These are phyloP conservation scores for Posidonia australis DNA, from an alignment of 106 monocot genomes.

Conservation along the genomic window DNA sequence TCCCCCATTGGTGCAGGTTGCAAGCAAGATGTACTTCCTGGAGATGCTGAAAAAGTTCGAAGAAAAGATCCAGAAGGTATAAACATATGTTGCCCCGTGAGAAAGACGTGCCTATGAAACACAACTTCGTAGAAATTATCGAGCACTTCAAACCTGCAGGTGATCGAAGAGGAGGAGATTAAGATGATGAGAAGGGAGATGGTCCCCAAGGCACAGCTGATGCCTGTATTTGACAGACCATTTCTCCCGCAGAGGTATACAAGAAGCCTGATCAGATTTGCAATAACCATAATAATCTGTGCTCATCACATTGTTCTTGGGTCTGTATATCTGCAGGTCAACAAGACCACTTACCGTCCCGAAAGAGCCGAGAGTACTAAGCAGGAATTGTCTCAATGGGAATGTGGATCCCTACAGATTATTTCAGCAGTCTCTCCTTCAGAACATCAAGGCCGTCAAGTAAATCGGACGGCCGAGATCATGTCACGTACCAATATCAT, in stretches of 20 bases:
- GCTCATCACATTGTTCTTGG: too few species aligned
- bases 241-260: conserved; percentile 58
- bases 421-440: conserved; percentile 2
- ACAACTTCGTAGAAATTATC: background rate
- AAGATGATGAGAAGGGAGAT: conserved; percentile 38
- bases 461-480: background rate
- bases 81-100: too few species aligned
- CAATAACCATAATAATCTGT: too few species aligned
- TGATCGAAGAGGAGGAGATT: conserved; percentile 48
- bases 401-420: conserved; percentile 5
- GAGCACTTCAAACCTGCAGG: conserved; percentile 11
- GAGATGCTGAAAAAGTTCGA: conserved; percentile 55
- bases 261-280: too few species aligned
- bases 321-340: conserved; percentile 29
- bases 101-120: too few species aligned
- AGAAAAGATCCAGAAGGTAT: conserved; percentile 60
- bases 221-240: conserved; percentile 51
- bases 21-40: conserved; percentile 53
- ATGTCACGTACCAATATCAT: too few species aligned
- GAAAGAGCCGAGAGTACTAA: conserved; percentile 71
- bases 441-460: conserved; percentile 7
- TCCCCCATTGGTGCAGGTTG: conserved; percentile 26
- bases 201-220: conserved; percentile 51
- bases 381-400: background rate
- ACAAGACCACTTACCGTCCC: conserved; percentile 56